These are phyloP conservation scores for Leishmania tropica DNA, from an alignment of 208 protist genomes.

Conservation along the genomic window DNA sequence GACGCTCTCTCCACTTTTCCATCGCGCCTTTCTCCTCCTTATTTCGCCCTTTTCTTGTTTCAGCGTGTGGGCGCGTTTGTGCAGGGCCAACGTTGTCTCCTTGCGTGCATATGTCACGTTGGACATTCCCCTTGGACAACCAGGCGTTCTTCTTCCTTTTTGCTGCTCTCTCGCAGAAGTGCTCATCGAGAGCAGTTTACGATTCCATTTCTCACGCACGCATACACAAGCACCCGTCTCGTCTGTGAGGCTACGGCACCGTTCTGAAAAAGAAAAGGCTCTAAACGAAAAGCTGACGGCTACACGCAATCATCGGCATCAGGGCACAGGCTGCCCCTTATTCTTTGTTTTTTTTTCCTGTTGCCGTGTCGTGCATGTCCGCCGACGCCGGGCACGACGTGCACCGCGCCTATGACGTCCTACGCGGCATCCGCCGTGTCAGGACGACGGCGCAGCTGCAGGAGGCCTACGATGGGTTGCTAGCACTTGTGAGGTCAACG, in stretches of 20 bases:
- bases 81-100: not conserved
- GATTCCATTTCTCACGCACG: not conserved
- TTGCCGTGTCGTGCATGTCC: constrained; percentile 11
- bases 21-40: not conserved
- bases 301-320: not conserved
- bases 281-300: not conserved
- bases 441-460: constrained; percentile 33
- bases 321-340: not conserved
- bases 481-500: constrained; percentile 17
- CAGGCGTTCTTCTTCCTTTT: not conserved
- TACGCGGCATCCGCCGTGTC: constrained; percentile 28
- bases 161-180: not conserved
- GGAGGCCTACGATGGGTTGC: constrained; percentile 19
- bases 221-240: not conserved
- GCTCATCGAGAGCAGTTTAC: not conserved
- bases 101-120: not conserved
- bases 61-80: not conserved
- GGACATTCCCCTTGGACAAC: not conserved
- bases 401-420: constrained; percentile 25
- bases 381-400: not conserved
- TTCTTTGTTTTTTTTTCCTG: constrained; percentile 12
- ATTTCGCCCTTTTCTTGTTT: not conserved
- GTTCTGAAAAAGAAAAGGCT: not conserved
- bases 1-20: not conserved
- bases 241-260: not conserved